phyloP scores from a whole-genome alignment of 805 yeast species.

The Isabelozyma gotoi region DNA sequence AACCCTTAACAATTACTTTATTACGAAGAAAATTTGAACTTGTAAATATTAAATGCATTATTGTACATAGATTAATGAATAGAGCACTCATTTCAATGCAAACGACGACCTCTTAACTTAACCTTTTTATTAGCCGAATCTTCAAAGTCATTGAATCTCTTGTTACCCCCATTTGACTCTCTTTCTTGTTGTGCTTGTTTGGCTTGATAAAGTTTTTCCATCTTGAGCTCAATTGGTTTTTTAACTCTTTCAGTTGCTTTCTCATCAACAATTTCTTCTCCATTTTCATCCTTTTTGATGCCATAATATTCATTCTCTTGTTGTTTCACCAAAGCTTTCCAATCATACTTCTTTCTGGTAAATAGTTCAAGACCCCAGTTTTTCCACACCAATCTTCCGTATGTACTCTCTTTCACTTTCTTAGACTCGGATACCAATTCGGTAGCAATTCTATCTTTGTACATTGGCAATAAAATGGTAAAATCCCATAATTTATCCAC shows the following conservation, averaged over 20 bases:
- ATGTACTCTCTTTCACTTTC: slow-evolving; percentile 76
- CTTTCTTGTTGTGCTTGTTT: slow-evolving; percentile 26
- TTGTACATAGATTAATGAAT: not conserved
- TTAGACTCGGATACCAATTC: slow-evolving; percentile 59
- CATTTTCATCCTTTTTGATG: slow-evolving; percentile 9
- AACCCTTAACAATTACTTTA: slow-evolving; percentile 55
- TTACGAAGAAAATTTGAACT: slow-evolving; percentile 5
- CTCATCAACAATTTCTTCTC: slow-evolving; percentile 9
- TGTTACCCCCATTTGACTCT: slow-evolving; percentile 17
- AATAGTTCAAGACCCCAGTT: slow-evolving; percentile 90
- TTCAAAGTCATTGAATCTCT: slow-evolving; percentile 11
- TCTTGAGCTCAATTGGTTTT: slow-evolving; percentile 42
- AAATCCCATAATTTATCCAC: slow-evolving; percentile 83
- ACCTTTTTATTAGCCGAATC: not conserved
- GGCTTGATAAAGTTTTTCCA: slow-evolving; percentile 36
- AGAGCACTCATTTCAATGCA: not conserved
- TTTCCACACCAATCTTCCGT: slow-evolving; percentile 92
- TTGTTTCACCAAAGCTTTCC: slow-evolving; percentile 66
- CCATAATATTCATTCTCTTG: slow-evolving; percentile 36
- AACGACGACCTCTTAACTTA: slow-evolving; percentile 5
- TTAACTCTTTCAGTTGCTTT: slow-evolving; percentile 16
- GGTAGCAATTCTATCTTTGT: slow-evolving; percentile 81
- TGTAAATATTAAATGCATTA: slow-evolving; percentile 2
- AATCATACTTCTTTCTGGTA: slow-evolving; percentile 70
- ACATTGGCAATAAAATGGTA: slow-evolving; percentile 72